Base-by-base conservation (phyloP, 2,329 filamentous ascomycete genomes). In the Penicillium sp. region DNA sequence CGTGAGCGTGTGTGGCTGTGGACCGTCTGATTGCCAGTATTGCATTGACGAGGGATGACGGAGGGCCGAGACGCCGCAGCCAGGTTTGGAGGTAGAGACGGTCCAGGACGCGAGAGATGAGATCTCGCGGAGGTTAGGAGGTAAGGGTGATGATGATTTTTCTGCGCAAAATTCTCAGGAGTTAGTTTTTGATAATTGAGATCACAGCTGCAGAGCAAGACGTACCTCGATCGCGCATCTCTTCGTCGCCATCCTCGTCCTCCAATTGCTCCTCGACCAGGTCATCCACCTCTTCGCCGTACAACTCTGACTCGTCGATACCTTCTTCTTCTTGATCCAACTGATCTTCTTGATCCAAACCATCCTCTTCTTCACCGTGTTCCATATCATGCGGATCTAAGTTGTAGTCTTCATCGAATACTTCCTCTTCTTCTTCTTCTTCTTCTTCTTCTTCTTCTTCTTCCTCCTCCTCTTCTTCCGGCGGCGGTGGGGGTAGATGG, bases 21-120 rank as follows among this genome's bases (percentile, higher is more conserved):
- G 84, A 2, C 84, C 84, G 63, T 87, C 84, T 9, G 83, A 86
- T 68, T 87, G 84, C 84, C 84, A 87, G 73, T 84, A 87, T 27
- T 80, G 77, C 4, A 70, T 65, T 0, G 81, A 79, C 3, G 80
- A 82, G 0, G 83, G 80, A 46, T 80, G 76, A 4, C 83, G 82
- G 2, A 87, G 78, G 52, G 84, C 83, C 1, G 80, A 73, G 18
- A 86, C 78, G 21, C 80, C 81, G 63, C 83, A 86, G 60, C 83
- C 83, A 4, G 84, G 84, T 65, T 87, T 87, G 52, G 78, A 77
- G 13, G 80, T 82, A 12, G 82, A 84, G 36, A 86, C 81, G 6
- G 82, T 85, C 84, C 84, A 87, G 26, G 82, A 85, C n/a, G 84
- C 84, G 18, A 87, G 76, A 2, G 82, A 84, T 46, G 81, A 84